Conservation (phyloP, 1,284 basidiomycete species). For the Tranzscheliella williamsii region DNA sequence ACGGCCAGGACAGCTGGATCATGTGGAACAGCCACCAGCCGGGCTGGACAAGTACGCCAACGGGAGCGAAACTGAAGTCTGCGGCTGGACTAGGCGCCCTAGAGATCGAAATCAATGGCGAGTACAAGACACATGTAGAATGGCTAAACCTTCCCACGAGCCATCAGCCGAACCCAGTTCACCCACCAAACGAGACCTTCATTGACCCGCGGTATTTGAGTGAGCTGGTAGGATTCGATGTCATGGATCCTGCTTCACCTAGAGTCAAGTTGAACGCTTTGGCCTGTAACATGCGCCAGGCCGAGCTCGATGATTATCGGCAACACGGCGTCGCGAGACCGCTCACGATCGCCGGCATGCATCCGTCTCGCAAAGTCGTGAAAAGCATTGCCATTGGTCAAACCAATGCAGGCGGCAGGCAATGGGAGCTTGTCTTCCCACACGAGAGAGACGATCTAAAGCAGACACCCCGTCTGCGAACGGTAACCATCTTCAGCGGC, state of each 20-base stretch:
- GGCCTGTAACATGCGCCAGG: constrained; percentile 40
- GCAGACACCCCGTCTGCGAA: not conserved
- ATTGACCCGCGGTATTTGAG: constrained; percentile 25
- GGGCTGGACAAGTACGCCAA: constrained; percentile 11
- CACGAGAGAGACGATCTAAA: constrained; percentile 2
- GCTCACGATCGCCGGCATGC: constrained; percentile 5
- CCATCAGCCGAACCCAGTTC: not conserved
- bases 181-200: constrained; percentile 12
- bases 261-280: constrained; percentile 22
- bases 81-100: constrained; percentile 22
- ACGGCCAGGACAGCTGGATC: constrained; percentile 7
- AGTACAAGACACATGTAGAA: constrained; percentile 31
- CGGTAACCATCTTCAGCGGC: constrained; percentile 23
- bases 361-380: constrained; percentile 2
- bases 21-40: constrained; percentile 30
- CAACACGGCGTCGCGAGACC: constrained; percentile 9
- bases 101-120: constrained; percentile 24
- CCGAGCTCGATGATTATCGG: constrained; percentile 15
- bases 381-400: constrained; percentile 15
- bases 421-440: constrained; percentile 18
- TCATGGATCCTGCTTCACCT: constrained; percentile 6
- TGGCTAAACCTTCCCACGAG: constrained; percentile 13
- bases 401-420: not conserved
- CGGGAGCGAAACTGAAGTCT: constrained; percentile 20
- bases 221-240: constrained; percentile 26